Evolutionary conservation across 495 filamentous ascomycete genomes (phyloP), one percentile per base, ranked within the genome.

Genomic region (Podospora bellae-mahoneyi): DNA sequence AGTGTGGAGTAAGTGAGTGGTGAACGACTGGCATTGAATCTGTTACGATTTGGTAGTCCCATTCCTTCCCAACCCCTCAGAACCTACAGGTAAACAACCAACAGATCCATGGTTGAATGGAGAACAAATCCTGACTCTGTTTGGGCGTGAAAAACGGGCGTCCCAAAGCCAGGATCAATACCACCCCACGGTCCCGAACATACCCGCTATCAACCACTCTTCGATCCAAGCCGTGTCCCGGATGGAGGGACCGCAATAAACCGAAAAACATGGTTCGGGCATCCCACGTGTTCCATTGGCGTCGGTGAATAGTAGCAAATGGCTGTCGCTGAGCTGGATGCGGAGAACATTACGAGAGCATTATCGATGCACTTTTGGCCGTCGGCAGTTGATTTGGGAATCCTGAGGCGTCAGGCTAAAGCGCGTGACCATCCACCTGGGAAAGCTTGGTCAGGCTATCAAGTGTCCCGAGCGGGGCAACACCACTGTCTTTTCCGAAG

Each of bases 301-400:
- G 23, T 32, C 27, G 28, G 20, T 18, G 26, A 62, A 62, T 62
- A 9, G 60, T 62, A 62, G 5, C 16, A 30, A 27, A 26, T 58
- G 55, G 23, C 55, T 62, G 23, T 27, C 26, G 30, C 60, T 62
- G 60, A 3, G 4, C 15, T 6, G 7, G 60, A 23, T 67, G 39
- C 65, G 65, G 34, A 56, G 39, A 67, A 67, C 44, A 26, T 56
- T 67, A 57, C 65, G 65, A 63, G 59, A 67, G 27, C 39, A 63
- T 67, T 60, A 66, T 54, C 39, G 63, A 27, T 30, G 23, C 23
- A 20, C 18, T 16, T 53, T 28, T 2, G n/a, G 20, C 3, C 34
- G 20, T 67, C 65, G 65, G 65, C 65, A 63, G 59, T 67, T 67
- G 65, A 32, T 67, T 23, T 67, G 18, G 30, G 3, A 26, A n/a